These are phyloP conservation scores for Polyrhizophydium stewartii DNA, from an alignment of 371 early-diverging fungal genomes.

Conservation along the genomic window DNA sequence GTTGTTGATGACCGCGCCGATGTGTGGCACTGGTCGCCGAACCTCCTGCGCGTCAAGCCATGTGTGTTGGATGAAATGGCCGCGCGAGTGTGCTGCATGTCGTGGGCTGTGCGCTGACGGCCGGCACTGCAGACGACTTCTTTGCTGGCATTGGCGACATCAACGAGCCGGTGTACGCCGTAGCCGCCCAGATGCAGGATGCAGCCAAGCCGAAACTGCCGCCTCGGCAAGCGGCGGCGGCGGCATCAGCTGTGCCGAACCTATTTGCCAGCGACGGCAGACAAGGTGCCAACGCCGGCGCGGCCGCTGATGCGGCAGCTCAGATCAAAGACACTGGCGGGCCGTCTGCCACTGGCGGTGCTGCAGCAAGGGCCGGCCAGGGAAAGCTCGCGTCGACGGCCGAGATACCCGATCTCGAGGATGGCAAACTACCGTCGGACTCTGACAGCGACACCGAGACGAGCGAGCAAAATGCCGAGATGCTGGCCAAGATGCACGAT, in stretches of 20 bases:
- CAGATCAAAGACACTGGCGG: no score
- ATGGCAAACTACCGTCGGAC: not conserved
- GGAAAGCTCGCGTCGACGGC: not conserved
- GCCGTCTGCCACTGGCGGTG: no score
- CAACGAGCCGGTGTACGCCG: constrained; percentile 52
- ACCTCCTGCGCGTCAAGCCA: constrained; percentile 82
- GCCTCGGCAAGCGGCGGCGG: constrained; percentile 1
- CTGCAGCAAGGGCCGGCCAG: not conserved
- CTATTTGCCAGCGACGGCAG: not conserved
- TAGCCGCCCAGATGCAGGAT: not conserved
- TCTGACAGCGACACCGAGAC: not conserved
- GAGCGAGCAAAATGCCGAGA: constrained; percentile 11
- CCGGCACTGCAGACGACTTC: constrained; percentile 64
- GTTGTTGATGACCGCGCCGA: constrained; percentile 98
- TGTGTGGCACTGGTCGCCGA: constrained; percentile 93
- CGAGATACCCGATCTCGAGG: not conserved
- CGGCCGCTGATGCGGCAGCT: not conserved
- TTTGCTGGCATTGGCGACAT: constrained; percentile 95
- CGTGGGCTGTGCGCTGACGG: not conserved
- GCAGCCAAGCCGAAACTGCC: not conserved
- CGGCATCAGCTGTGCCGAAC: not conserved
- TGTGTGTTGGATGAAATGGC: no score
- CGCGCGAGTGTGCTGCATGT: no score
- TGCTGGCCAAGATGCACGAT: constrained; percentile 10
- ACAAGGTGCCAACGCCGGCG: no score